Conservation (phyloP, 1,284 basidiomycete genomes). For the Trametes versicolor region DNA sequence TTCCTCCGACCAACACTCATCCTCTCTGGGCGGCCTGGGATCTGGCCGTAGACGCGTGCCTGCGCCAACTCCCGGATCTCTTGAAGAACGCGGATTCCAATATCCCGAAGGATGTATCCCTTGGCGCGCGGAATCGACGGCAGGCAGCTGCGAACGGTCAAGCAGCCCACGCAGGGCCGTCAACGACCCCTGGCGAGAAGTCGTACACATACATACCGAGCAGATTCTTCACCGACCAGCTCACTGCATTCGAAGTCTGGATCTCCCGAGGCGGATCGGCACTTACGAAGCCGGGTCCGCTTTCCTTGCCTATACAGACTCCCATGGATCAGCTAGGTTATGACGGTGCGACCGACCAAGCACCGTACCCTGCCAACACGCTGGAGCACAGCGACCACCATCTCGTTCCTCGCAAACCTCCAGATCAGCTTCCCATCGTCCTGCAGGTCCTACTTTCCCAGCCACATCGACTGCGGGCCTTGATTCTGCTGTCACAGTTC, state of each 20-base stretch:
- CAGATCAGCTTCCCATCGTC: slow-evolving; percentile 97
- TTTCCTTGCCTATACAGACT: slow-evolving; percentile 67
- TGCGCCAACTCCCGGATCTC: slow-evolving; percentile 92
- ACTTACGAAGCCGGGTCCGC: slow-evolving; percentile 77
- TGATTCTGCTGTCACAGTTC: slow-evolving; percentile 97
- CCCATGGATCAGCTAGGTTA: slow-evolving; percentile 43
- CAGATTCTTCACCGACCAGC: slow-evolving; percentile 95
- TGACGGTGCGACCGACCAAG: slow-evolving; percentile 30
- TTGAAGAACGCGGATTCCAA: slow-evolving; percentile 67
- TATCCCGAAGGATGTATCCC: slow-evolving; percentile 44
- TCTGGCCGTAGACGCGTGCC: slow-evolving; percentile 94
- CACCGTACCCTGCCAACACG: slow-evolving; percentile 26
- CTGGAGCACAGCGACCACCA: slow-evolving; percentile 54
- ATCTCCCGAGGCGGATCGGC: slow-evolving; percentile 91
- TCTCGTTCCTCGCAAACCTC: slow-evolving; percentile 87
- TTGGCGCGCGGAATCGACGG: slow-evolving; percentile 43
- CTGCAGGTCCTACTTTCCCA: slow-evolving; percentile 97
- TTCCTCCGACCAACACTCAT: slow-evolving; percentile 96
- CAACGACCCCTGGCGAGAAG: slow-evolving; percentile 54
- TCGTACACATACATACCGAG: slow-evolving; percentile 85
- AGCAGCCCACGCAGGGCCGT: slow-evolving; percentile 36
- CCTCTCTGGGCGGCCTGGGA: slow-evolving; percentile 98
- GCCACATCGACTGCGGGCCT: slow-evolving; percentile 93
- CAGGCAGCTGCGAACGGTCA: slow-evolving; percentile 37
- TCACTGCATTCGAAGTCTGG: slow-evolving; percentile 99